Conservation (phyloP, 2,329 filamentous ascomycete species). For the Pseudogymnoascus sp. region DNA sequence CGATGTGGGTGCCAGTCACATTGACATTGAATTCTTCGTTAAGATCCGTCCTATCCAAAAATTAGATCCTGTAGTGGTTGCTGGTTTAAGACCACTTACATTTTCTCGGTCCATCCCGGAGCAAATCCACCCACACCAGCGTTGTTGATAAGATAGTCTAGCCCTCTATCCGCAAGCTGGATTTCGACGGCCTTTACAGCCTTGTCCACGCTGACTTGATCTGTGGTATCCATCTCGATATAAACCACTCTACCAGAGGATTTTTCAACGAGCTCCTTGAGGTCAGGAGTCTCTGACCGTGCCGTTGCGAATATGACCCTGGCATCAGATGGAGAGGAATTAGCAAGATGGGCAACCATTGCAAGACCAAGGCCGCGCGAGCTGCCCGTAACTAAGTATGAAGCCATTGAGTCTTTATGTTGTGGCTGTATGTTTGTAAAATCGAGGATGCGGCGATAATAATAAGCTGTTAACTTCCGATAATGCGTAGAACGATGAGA, state of each 20-base stretch:
- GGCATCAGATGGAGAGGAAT: background rate
- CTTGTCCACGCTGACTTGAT: background rate
- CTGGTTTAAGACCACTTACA: background rate
- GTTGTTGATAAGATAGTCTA: slow-evolving; percentile 8
- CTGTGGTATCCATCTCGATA: background rate
- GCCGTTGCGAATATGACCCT: background rate
- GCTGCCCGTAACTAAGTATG: slow-evolving; percentile 20
- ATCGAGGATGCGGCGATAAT: background rate
- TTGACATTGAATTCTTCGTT: slow-evolving; percentile 4
- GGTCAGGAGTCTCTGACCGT: background rate
- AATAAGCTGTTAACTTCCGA: background rate
- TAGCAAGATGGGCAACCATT: slow-evolving; percentile 20
- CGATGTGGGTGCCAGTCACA: background rate
- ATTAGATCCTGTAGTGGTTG: background rate
- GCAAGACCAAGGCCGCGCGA: slow-evolving; percentile 22
- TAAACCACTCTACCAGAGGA: background rate
- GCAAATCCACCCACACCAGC: background rate
- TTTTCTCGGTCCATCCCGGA: background rate
- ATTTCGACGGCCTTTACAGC: background rate
- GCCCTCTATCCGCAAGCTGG: background rate
- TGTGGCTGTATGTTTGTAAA: background rate
- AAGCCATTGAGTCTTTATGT: slow-evolving; percentile 12
- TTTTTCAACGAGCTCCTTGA: background rate
- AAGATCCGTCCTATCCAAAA: background rate
- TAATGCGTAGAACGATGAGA: background rate